These are phyloP conservation scores for Quillaja saponaria DNA, from an alignment of 306 rosid species.

Conservation along the genomic window DNA sequence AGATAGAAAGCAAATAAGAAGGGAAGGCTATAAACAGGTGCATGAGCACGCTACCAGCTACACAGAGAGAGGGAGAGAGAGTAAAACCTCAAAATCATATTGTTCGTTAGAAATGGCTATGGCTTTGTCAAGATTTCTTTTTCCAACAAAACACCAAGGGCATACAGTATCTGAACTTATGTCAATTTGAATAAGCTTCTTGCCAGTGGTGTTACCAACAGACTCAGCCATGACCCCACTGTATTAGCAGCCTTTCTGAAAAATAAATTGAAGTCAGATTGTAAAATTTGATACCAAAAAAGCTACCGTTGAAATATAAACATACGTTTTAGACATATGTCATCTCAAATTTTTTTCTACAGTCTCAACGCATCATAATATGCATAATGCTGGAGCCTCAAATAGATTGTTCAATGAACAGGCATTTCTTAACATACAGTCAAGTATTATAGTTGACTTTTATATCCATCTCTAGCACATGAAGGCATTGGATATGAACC, in stretches of 20 bases:
- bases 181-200: conserved; percentile 67
- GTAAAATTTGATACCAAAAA: no score
- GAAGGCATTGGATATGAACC: no score
- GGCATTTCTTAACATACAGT: no score
- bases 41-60: no score
- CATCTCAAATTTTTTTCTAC: not conserved
- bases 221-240: conserved; percentile 54
- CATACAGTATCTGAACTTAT: conserved; percentile 78
- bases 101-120: conserved; percentile 59
- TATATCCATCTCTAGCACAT: no score
- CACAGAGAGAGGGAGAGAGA: conserved; percentile 16
- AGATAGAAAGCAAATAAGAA: conserved; percentile 15
- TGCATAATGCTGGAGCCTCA: no score
- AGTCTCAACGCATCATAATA: not conserved
- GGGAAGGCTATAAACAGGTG: not conserved
- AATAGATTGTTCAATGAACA: no score
- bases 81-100: conserved; percentile 67
- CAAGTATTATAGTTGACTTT: no score
- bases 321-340: not conserved
- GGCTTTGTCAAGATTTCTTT: conserved; percentile 80
- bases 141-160: conserved; percentile 94
- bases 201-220: conserved; percentile 37
- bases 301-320: no score
- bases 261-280: conserved; percentile 22
- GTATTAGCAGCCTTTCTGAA: conserved; percentile 39